Evolutionary conservation across 1,284 basidiomycete species (phyloP).

Genomic region (Tetrapyrgos nigripes): DNA sequence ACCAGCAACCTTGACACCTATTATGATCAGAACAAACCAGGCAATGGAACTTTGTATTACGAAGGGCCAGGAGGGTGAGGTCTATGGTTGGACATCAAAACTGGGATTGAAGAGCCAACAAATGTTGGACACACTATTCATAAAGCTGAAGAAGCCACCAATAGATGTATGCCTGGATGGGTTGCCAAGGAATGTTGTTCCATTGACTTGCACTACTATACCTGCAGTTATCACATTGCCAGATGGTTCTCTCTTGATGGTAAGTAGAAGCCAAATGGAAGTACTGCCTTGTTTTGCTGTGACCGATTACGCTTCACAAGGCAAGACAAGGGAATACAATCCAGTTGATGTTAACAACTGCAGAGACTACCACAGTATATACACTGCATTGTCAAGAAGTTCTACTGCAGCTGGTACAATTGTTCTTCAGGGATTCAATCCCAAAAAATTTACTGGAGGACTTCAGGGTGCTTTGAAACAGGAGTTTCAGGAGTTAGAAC

Average conservation of each 20-base stretch:
- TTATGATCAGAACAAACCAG: no score
- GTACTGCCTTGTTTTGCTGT: conserved; percentile 47
- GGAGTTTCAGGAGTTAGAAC: conserved; percentile 38
- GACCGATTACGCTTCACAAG: conserved; percentile 48
- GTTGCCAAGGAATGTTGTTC: no score
- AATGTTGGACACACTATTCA: no score
- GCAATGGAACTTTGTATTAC: conserved; percentile 36
- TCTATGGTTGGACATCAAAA: no score
- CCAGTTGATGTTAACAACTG: conserved; percentile 38
- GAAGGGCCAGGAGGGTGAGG: no score
- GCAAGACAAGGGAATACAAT: conserved; percentile 40
- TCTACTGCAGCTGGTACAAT: conserved; percentile 34
- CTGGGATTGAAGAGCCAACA: no score
- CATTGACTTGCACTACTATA: no score
- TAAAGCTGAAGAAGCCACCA: no score
- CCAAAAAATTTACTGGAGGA: conserved; percentile 25
- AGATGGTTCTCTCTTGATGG: conserved; percentile 28
- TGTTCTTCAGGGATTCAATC: conserved; percentile 36
- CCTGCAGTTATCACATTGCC: conserved; percentile 28
- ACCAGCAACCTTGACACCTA: no score
- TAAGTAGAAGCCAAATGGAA: conserved; percentile 38
- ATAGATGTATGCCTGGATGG: no score
- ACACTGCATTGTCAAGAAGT: conserved; percentile 43
- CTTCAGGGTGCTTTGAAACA: conserved; percentile 25
- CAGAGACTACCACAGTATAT: conserved; percentile 36